These are phyloP conservation scores for Akanthomyces lecanii DNA, from an alignment of 2,329 filamentous ascomycete species.

Conservation along the genomic window DNA sequence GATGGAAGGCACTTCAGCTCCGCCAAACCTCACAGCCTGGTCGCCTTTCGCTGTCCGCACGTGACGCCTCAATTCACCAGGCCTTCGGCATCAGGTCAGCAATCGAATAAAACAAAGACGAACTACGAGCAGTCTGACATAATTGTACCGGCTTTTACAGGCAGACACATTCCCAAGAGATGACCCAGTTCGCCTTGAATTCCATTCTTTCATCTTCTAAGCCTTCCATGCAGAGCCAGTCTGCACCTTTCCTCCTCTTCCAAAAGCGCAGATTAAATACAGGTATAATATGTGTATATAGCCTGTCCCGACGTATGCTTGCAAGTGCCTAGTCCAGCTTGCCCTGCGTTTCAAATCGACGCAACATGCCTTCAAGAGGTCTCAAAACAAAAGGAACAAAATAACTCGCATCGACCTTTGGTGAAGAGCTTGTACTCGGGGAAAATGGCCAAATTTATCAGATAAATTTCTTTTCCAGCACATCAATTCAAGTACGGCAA, in stretches of 20 bases:
- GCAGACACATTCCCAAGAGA: neutral
- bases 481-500: neutral
- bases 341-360: neutral
- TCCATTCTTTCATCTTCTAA: neutral
- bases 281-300: conserved; percentile 5
- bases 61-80: neutral
- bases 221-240: conserved; percentile 12
- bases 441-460: conserved; percentile 1
- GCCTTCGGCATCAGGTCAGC: neutral
- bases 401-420: neutral
- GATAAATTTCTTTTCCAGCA: conserved; percentile 1
- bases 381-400: neutral
- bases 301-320: neutral
- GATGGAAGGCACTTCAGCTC: neutral
- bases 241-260: conserved; percentile 5
- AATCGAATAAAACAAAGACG: neutral
- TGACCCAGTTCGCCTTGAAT: neutral
- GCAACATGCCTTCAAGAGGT: neutral
- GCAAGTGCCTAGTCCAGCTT: neutral
- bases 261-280: conserved; percentile 11
- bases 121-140: no score
- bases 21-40: conserved; percentile 10
- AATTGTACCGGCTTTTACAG: no score
- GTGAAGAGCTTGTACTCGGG: neutral
- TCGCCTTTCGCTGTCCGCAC: neutral